Base-by-base conservation (phyloP, 495 filamentous ascomycete species). In the Tetracladium setigerum region DNA sequence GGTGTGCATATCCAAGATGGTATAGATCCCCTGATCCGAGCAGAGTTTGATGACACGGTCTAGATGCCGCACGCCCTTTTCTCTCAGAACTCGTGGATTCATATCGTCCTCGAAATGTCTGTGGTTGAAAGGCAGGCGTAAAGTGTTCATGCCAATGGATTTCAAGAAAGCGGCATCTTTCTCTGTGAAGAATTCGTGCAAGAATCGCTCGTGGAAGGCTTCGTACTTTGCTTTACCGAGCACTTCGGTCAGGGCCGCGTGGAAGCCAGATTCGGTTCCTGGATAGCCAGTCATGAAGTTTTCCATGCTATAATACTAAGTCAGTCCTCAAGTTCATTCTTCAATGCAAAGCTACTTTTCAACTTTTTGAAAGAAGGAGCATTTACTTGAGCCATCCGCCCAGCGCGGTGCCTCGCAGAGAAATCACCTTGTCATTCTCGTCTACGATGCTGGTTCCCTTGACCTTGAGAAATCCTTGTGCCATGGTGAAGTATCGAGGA, bases 201-300 rank as follows among this genome's bases (percentile, higher is more conserved):
- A 63, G 63, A 73, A 76, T 53, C 70, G 59, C 41, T 74, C 62
- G 41, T 67, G 69, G 53, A 65, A 71, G 57, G 63, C 67, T 24
- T 69, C 58, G 41, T 61, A 57, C 41, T 69, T 67, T 45, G 69
- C 63, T 12, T 56, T 52, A 1, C 79, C 78, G 0, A 82, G 66
- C 6, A 74, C 31, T 34, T 34, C 31, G 8, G 8, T 34, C n/a
- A 34, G n/a, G 8, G 31, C 31, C n/a, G 8, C 9, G 73, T 16
- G 65, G 47, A 74, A 69, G 49, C 81, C 65, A n/a, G 59, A 60
- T 48, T 82, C 79, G 35, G 78, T 73, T 14, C 74, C 79, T 0
- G 79, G 63, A 46, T 73, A 82, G 22, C 78, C 78, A 0, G 77
- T 81, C 58, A 81, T 81, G 65, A 81, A 82, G 49, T 81, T 81